Base-by-base conservation (phyloP, 2,329 filamentous ascomycete genomes). In the Periconia sp. region DNA sequence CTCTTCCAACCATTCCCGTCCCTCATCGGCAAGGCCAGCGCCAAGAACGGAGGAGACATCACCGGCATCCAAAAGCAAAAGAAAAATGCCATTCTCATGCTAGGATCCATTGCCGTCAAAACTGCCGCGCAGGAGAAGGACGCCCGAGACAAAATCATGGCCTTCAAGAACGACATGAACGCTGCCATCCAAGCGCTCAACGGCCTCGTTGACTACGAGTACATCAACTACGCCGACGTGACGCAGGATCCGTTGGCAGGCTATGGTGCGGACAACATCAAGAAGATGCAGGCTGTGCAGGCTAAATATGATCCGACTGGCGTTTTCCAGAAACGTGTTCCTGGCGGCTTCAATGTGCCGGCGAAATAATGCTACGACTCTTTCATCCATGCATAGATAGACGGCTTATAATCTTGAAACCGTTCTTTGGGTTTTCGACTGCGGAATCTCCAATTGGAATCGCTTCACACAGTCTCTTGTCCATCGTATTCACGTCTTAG, bases 1-100 rank as follows among this genome's bases (percentile, higher is more conserved):
- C 57, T 66, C 5, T 67, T 71, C 37, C 69, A 73, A 49, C 60
- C 72, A 18, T 61, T 76, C 18, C 69, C 73, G 10, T 64, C 65
- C n/a, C 51, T 69, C 3, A 66, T 69, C 45, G 61, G 57, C 33
- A 48, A 63, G 36, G 54, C 69, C 11, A 69, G 68, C 19, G 45
- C 46, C 4, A 60, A 61, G 23, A 67, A 62, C 36, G 70, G 74
- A 40, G 71, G 70, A 28, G 73, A 73, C 48, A 65, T 76, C 34
- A 59, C 75, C 22, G 69, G 68, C 4, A 54, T 76, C 9, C 64
- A 69, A 17, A 11, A 21, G 6, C 26, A 42, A 21, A 17, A 13
- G 21, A 29, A 40, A 23, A 30, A 43, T 19, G 40, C 13, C 30
- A 35, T 39, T 16, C 11, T 43, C 29, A 22, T 24, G 25, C n/a